Conservation (phyloP, 345 rosid genomes). For the Iberis pinnata region DNA sequence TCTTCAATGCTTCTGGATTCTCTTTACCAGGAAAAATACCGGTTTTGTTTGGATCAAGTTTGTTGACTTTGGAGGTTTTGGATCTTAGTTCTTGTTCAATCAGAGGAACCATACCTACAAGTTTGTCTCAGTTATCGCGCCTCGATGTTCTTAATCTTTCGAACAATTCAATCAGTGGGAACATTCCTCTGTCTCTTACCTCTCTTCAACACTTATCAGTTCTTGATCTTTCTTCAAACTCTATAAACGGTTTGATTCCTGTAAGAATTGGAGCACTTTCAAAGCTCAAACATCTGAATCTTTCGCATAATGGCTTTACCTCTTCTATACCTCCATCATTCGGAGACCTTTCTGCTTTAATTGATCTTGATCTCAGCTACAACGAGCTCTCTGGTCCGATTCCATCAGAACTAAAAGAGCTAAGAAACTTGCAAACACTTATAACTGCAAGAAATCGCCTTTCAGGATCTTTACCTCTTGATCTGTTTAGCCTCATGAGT, state of each 20-base stretch:
- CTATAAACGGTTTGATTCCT: slow-evolving; percentile 52
- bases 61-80: slow-evolving; percentile 55
- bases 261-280: slow-evolving; percentile 46
- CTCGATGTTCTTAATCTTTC: slow-evolving; percentile 72
- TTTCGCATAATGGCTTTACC: slow-evolving; percentile 53
- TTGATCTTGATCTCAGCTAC: slow-evolving; percentile 74
- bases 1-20: slow-evolving; percentile 82
- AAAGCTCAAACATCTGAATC: slow-evolving; percentile 59
- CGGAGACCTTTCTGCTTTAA: slow-evolving; percentile 57
- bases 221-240: slow-evolving; percentile 74
- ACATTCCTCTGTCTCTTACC: slow-evolving; percentile 50
- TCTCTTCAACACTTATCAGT: slow-evolving; percentile 47
- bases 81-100: slow-evolving; percentile 83
- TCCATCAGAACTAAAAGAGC: slow-evolving; percentile 49
- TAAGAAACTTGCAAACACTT: slow-evolving; percentile 59
- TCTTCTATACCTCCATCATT: slow-evolving; percentile 65
- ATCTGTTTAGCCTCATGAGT: slow-evolving; percentile 45
- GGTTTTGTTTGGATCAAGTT: slow-evolving; percentile 52
- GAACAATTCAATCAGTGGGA: slow-evolving; percentile 47
- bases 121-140: slow-evolving; percentile 41
- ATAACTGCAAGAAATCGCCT: slow-evolving; percentile 49
- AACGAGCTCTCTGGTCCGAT: slow-evolving; percentile 59
- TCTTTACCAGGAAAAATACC: slow-evolving; percentile 81
- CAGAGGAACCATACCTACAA: slow-evolving; percentile 54
- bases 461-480: slow-evolving; percentile 46